These are phyloP conservation scores for Umbilicus rupestris DNA, from an alignment of 164 flowering plant genomes.

Conservation along the genomic window DNA sequence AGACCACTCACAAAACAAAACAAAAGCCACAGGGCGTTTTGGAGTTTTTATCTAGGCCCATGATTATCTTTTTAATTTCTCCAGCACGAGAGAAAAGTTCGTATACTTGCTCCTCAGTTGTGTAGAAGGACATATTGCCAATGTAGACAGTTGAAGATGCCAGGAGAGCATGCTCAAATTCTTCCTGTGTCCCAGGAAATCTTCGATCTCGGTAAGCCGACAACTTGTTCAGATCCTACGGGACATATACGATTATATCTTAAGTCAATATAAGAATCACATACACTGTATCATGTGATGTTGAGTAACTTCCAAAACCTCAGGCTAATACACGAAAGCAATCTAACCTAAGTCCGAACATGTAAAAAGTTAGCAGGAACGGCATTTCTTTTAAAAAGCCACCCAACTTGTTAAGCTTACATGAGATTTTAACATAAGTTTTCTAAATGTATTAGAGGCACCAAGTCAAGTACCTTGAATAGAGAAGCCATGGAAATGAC, in stretches of 20 bases:
- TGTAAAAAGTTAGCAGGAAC: too few species aligned
- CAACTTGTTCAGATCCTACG: constrained; percentile 67
- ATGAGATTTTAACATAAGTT: too few species aligned
- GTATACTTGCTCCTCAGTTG: constrained; percentile 94
- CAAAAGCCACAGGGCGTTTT: constrained; percentile 99
- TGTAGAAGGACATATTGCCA: constrained; percentile 94
- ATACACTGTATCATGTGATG: too few species aligned
- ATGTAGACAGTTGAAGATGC: constrained; percentile 67
- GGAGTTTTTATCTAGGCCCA: constrained; percentile 94
- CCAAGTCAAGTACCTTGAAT: too few species aligned
- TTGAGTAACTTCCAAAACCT: background rate
- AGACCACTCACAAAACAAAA: constrained; percentile 65
- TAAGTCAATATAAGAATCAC: constrained; percentile 1
- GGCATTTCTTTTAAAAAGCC: too few species aligned
- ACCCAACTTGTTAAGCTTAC: too few species aligned
- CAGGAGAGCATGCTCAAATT: constrained; percentile 68
- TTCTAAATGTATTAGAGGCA: too few species aligned
- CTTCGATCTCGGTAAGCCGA: constrained; percentile 86
- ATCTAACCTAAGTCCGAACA: too few species aligned
- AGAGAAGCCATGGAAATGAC: too few species aligned
- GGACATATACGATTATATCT: background rate
- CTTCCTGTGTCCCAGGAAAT: constrained; percentile 87
- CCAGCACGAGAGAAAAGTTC: constrained; percentile 93
- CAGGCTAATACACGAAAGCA: too few species aligned
- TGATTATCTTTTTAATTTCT: constrained; percentile 83